Conservation (phyloP, 2,329 filamentous ascomycete genomes). For the Calonectria montana region DNA sequence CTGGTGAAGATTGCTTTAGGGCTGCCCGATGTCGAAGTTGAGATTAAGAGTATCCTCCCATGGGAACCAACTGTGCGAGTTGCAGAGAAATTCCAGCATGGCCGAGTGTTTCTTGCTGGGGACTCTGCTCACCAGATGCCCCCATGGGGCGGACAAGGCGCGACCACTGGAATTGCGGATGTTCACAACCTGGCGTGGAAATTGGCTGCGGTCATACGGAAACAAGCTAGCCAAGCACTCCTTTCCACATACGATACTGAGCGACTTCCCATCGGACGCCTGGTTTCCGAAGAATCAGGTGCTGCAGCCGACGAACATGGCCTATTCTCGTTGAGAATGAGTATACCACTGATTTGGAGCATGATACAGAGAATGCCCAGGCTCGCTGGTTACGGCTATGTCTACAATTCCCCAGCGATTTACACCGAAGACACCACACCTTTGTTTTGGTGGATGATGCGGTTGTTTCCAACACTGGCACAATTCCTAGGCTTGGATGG, state of each 20-base stretch:
- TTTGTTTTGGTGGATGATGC: not conserved
- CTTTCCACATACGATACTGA: not conserved
- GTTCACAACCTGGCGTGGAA: conserved; percentile 12
- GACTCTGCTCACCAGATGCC: conserved; percentile 8
- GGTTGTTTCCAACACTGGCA: not conserved
- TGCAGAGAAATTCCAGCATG: not conserved
- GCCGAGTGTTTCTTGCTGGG: conserved; percentile 1
- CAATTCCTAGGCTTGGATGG: not conserved
- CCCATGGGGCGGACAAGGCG: conserved; percentile 9
- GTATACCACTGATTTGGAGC: not conserved
- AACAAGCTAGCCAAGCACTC: not conserved
- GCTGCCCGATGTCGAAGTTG: not conserved
- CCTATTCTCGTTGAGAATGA: not conserved
- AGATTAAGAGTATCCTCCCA: not conserved
- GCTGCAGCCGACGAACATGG: not conserved
- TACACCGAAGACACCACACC: not conserved
- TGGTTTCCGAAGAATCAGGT: conserved; percentile 11
- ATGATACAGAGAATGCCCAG: not conserved
- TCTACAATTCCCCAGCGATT: not conserved
- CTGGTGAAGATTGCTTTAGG: not conserved
- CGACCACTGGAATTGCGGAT: conserved; percentile 8
- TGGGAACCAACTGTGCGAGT: conserved; percentile 8
- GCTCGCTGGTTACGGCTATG: conserved; percentile 1
- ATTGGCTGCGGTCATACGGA: not conserved
- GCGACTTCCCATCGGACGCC: not conserved